Evolutionary conservation across 192 early-diverging fungal species (phyloP).

Genomic region (Dissophora ornata): DNA sequence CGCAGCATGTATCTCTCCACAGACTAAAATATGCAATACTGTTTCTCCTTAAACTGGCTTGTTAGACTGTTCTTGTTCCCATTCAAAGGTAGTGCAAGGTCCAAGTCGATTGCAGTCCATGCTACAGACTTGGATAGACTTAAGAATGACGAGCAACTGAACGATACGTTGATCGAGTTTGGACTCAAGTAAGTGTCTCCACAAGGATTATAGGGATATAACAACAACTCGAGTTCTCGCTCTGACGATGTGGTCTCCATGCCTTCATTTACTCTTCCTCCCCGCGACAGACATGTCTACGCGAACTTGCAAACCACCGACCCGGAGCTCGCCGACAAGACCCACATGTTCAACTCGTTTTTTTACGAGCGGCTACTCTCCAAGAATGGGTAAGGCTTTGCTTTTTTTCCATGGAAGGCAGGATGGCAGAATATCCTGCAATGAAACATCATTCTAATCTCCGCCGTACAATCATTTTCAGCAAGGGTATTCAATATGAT

Average conservation of each 20-base stretch:
- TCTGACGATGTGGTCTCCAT: background rate
- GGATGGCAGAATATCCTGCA: background rate
- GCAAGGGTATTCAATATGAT: slow-evolving; percentile 55
- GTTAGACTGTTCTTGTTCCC: slow-evolving; percentile 43
- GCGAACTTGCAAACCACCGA: slow-evolving; percentile 54
- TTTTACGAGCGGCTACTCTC: slow-evolving; percentile 77
- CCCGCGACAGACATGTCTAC: slow-evolving; percentile 25
- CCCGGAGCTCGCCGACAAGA: slow-evolving; percentile 57
- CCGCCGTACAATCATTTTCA: background rate
- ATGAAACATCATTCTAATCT: background rate
- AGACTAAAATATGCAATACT: too few species aligned
- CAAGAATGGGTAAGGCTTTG: slow-evolving; percentile 19
- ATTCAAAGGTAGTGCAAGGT: slow-evolving; percentile 28
- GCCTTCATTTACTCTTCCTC: background rate
- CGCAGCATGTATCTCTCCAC: too few species aligned
- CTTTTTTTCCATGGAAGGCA: slow-evolving; percentile 19
- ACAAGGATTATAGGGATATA: background rate
- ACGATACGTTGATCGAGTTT: slow-evolving; percentile 90
- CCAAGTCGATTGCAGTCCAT: slow-evolving; percentile 66
- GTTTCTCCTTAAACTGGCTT: too few species aligned
- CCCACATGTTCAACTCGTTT: slow-evolving; percentile 84
- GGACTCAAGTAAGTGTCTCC: slow-evolving; percentile 68
- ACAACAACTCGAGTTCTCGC: background rate
- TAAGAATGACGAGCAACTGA: slow-evolving; percentile 78
- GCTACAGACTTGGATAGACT: slow-evolving; percentile 71